Percentiles rank a stretch among this genome's conserved stretches.
These are phyloP conservation scores for Cymodocea nodosa DNA, from an alignment of 116 monocot genomes.

Conservation along the genomic window DNA sequence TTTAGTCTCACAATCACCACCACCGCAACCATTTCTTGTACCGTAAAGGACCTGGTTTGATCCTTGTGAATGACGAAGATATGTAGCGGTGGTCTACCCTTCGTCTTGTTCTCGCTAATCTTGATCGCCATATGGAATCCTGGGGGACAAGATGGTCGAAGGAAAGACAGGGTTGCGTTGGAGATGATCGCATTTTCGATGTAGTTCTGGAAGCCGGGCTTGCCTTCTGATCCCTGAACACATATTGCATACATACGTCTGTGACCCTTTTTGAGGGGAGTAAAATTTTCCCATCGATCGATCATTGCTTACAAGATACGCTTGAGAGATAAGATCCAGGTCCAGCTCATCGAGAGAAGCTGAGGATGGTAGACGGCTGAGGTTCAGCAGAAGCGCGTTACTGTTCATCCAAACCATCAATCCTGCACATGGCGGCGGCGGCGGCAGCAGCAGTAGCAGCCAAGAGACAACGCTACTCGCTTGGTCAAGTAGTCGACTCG, in stretches of 20 bases:
- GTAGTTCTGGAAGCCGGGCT: constrained; percentile 6
- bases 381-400: not conserved
- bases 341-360: not conserved
- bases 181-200: constrained; percentile 7
- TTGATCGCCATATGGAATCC: not conserved
- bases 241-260: not conserved
- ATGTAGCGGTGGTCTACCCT: not conserved
- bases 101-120: not conserved
- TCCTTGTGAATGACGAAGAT: no score
- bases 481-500: no score
- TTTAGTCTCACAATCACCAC: no score
- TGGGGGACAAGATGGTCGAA: not conserved
- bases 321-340: not conserved
- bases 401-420: not conserved
- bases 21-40: no score
- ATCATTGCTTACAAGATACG: constrained; percentile 5
- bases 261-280: no score
- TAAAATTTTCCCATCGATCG: no score
- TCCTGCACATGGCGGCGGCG: not conserved
- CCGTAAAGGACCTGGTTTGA: no score
- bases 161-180: not conserved
- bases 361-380: not conserved
- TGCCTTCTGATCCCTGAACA: constrained; percentile 12
- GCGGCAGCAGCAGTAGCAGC: no score
- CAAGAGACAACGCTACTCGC: no score